These are phyloP conservation scores for Leccinum pseudoinsigne DNA, from an alignment of 1,284 basidiomycete species.

Conservation along the genomic window DNA sequence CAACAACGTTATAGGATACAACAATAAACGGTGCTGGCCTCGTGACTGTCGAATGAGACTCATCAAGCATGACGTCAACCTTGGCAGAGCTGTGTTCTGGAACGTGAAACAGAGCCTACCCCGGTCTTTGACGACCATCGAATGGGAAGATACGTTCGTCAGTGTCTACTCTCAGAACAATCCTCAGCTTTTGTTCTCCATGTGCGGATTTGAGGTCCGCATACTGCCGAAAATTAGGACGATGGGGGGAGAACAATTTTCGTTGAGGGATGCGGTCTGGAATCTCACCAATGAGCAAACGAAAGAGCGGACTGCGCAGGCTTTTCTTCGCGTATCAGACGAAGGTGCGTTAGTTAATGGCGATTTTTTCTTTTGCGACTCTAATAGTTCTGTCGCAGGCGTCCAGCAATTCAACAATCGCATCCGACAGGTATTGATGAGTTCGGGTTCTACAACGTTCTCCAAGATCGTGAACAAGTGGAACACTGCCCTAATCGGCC, in stretches of 20 bases:
- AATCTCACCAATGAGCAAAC: conserved; percentile 95
- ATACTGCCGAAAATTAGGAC: conserved; percentile 96
- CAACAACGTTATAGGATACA: conserved; percentile 98
- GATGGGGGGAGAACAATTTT: conserved; percentile 95
- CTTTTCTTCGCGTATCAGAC: conserved; percentile 96
- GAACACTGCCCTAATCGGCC: conserved; percentile 94
- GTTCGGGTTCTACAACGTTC: conserved; percentile 98
- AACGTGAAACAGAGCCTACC: conserved; percentile 98
- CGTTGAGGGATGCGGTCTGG: conserved; percentile 97
- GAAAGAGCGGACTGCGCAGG: conserved; percentile 97
- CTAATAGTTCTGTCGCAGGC: conserved; percentile 44
- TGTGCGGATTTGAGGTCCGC: conserved; percentile 97
- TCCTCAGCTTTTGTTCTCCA: conserved; percentile 96
- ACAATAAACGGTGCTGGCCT: conserved; percentile 99
- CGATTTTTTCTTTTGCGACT: conserved; percentile 9
- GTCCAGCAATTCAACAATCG: conserved; percentile 97
- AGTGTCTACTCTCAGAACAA: conserved; percentile 98
- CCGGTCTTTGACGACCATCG: conserved; percentile 92
- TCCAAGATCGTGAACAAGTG: conserved; percentile 99
- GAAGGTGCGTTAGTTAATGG: conserved; percentile 53
- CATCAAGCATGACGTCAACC: conserved; percentile 99
- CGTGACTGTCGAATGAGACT: conserved; percentile 98
- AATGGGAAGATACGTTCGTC: conserved; percentile 97
- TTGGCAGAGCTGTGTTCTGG: conserved; percentile 99
- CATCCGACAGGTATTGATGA: conserved; percentile 76